Base-by-base conservation (phyloP, 768 basidiomycete genomes). In the Favolaschia claudopus region DNA sequence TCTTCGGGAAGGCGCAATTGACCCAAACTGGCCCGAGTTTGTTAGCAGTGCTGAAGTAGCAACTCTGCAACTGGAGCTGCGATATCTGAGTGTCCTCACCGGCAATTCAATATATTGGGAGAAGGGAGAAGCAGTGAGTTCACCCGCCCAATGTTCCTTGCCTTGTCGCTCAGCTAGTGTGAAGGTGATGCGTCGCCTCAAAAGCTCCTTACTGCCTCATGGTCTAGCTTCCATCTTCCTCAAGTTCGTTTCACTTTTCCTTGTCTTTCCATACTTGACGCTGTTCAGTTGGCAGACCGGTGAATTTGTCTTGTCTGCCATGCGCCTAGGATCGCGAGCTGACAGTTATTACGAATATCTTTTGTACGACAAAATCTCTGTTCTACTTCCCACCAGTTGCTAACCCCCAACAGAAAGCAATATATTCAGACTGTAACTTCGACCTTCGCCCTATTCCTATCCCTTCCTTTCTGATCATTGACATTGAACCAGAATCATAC, bases 261-360 rank as follows among this genome's bases (percentile, higher is more conserved):
- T 31, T 24, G 9, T 27, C 31, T n/a, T 47, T 5, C 9, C 7
- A 15, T 10, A 45, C 31, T 31, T 56, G 36, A 50, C 17, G 28
- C 19, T 12, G 42, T 20, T 32, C 55, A 53, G 49, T 9, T 65
- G 81, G 81, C 58, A 76, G 2, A 67, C 72, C 13, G 83, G 82
- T 5, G 67, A 75, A 56, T 85, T 78, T 59, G 72, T 87, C 19
- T 75, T 85, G 24, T 87, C 91, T 13, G 84, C 90, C 17, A 91
- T 99, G 61, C 87, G 95, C 13, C 83, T 99, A 20, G 96, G 96
- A 25, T 95, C 95, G 31, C 83, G 95, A 38, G 96, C 90, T 28
- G 96, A 99, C 72, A 95, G 93, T 3, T 98, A 89, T 75, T 99
- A 97, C 69, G 96, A 96, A 72, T 95, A 96, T 69, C 74, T 95